Evolutionary conservation across 2,329 filamentous ascomycete species (phyloP), one percentile per base, ranked within the genome.

Genomic region (Colletotrichum sp.): DNA sequence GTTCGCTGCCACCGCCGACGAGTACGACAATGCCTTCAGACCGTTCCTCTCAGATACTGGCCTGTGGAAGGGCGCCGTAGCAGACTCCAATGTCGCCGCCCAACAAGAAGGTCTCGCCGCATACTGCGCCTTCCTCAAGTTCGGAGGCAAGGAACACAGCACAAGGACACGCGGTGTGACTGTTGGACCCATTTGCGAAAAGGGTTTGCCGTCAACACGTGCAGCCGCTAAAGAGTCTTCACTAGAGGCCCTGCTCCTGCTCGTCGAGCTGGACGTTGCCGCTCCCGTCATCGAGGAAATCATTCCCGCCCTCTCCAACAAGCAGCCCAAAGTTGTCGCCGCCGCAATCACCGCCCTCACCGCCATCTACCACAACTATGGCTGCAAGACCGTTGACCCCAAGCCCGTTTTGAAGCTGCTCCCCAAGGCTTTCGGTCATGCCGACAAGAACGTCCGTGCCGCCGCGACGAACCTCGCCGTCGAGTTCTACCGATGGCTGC

Each of bases 391-490:
- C 21, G 93, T 97, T 66, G 97, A 99, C 81, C 95, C 97, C 5
- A 98, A 99, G 83, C 94, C 95, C 3, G 93, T 97, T 24, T 90
- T 98, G 75, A 98, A 98, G 83, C 87, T 91, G 13, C 88, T 99
- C 3, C 96, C 97, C 5, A 98, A 98, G 82, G 94, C 93, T 3
- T 99, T 98, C 82, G 95, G 95, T 24, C 97, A 98, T 83, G 96
- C 97, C 36, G 97, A 99, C 89, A 99, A 99, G 86, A 98, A 98
- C 83, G 95, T 99, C 18, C 94, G 97, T 84, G 96, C 96, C 5
- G 97, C 98, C 83, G 96, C 96, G 32, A 97, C 97, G 62, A 96
- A 94, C 79, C 88, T 99, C 73, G 94, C 96, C 0, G 95, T 98
- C 64, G 97, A 99, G 83, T 91, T 99, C 73, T 99, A 99, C 85